Percentiles rank a stretch among this genome's conserved stretches.
These are phyloP conservation scores for Dorcoceras hygrometricum DNA, from an alignment of 257 asterid genomes.

Conservation along the genomic window DNA sequence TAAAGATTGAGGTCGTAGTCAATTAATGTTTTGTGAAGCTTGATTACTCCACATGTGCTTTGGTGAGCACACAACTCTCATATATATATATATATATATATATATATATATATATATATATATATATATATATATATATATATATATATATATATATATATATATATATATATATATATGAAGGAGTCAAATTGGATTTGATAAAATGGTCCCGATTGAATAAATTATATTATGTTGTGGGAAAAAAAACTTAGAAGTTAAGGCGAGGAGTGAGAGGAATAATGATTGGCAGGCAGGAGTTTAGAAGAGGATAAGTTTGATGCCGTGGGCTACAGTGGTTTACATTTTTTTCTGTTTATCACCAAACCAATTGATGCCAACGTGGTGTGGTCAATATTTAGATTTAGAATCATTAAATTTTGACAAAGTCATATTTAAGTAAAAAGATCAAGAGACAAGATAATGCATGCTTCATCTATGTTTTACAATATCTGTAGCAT, in stretches of 20 bases:
- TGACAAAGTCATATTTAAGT: no score
- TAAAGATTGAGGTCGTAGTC: not conserved
- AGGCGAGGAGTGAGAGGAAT: not conserved
- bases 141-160: no score
- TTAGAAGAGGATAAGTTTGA: conserved; percentile 17
- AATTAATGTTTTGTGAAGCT: not conserved
- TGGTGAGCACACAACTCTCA: not conserved
- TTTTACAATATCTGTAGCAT: no score
- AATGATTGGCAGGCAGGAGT: not conserved
- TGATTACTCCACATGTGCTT: not conserved
- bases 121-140: no score
- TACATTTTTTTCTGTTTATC: not conserved
- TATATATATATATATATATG: no score
- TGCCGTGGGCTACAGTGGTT: not conserved
- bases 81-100: no score
- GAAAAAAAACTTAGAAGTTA: not conserved
- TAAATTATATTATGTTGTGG: no score
- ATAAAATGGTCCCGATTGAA: no score
- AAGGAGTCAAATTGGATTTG: no score
- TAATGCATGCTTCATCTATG: no score
- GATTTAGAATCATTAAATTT: conserved; percentile 1
- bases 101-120: no score
- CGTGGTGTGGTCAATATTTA: conserved; percentile 5
- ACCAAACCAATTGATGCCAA: conserved; percentile 3
- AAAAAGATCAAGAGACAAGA: no score